These are phyloP conservation scores for Hymenoscyphus albidus DNA, from an alignment of 2,329 filamentous ascomycete genomes.

Conservation along the genomic window DNA sequence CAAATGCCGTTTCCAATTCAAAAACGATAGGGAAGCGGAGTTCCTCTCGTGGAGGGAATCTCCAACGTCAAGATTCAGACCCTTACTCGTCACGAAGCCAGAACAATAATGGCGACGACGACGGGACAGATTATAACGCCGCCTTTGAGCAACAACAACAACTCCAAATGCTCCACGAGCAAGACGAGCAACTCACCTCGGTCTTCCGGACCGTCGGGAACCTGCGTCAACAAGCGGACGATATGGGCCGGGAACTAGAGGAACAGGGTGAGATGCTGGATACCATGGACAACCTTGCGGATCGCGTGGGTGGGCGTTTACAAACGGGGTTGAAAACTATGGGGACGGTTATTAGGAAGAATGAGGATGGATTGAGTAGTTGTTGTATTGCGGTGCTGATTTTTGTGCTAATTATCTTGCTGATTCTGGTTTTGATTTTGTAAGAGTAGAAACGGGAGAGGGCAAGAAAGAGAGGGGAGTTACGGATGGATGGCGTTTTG, in stretches of 20 bases:
- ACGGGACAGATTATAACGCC: slow-evolving; percentile 52
- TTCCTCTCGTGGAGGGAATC: slow-evolving; percentile 28
- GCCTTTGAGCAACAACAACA: slow-evolving; percentile 91
- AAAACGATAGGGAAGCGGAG: slow-evolving; percentile 26
- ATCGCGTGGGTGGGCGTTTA: slow-evolving; percentile 81
- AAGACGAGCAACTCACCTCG: slow-evolving; percentile 87
- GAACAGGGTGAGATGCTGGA: slow-evolving; percentile 90
- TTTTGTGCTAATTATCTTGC: slow-evolving; percentile 77
- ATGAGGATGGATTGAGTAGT: slow-evolving; percentile 83
- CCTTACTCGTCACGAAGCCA: slow-evolving; percentile 8
- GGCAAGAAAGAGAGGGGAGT: background rate
- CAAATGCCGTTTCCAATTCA: slow-evolving; percentile 30
- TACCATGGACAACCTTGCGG: slow-evolving; percentile 77
- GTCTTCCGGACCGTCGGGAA: slow-evolving; percentile 93
- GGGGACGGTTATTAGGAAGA: slow-evolving; percentile 76
- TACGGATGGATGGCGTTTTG: slow-evolving; percentile 3
- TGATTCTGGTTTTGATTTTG: slow-evolving; percentile 70
- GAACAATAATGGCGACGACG: slow-evolving; percentile 34
- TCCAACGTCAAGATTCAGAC: background rate
- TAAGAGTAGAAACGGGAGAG: slow-evolving; percentile 32
- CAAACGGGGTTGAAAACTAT: slow-evolving; percentile 85
- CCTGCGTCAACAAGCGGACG: slow-evolving; percentile 82
- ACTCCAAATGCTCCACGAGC: slow-evolving; percentile 85
- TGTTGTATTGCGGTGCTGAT: slow-evolving; percentile 91
- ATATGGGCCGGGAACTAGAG: slow-evolving; percentile 94